Conservation (phyloP, 495 filamentous ascomycete genomes). For the Aspergillus funiculosus region DNA sequence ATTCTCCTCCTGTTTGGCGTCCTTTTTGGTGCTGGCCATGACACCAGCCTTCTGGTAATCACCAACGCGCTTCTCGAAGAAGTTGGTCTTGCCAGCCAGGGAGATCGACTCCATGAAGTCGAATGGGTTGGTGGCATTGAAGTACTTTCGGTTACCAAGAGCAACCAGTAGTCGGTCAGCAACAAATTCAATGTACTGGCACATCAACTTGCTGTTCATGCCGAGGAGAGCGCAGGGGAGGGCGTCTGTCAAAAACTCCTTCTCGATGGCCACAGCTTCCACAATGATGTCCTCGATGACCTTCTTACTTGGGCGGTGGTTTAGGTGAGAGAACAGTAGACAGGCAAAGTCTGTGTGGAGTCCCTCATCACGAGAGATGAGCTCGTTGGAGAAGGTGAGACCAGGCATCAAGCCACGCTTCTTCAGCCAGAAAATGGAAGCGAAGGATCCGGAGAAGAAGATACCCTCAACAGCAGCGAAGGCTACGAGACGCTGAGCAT, state of each 20-base stretch:
- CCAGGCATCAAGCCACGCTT: slow-evolving; percentile 99
- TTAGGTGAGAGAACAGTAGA: slow-evolving; percentile 90
- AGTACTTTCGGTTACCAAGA: slow-evolving; percentile 89
- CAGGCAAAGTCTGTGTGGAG: slow-evolving; percentile 99
- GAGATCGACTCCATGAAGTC: slow-evolving; percentile 99
- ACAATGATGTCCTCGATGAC: slow-evolving; percentile 81
- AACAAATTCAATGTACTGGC: slow-evolving; percentile 99
- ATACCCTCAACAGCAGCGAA: slow-evolving; percentile 99
- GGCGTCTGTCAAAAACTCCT: slow-evolving; percentile 96
- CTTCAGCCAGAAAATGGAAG: slow-evolving; percentile 99
- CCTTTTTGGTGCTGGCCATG: slow-evolving; percentile 89
- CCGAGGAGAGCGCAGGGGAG: slow-evolving; percentile 87
- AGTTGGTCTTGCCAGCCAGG: slow-evolving; percentile 98
- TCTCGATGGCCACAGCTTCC: slow-evolving; percentile 90
- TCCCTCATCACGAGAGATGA: slow-evolving; percentile 98
- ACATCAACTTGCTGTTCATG: slow-evolving; percentile 97
- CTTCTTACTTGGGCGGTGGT: slow-evolving; percentile 78
- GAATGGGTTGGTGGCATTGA: slow-evolving; percentile 90
- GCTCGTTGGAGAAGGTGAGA: slow-evolving; percentile 98
- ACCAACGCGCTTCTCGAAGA: slow-evolving; percentile 99
- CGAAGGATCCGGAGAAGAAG: slow-evolving; percentile 99
- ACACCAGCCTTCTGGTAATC: slow-evolving; percentile 99
- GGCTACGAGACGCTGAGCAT: slow-evolving; percentile 90
- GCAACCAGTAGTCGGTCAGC: slow-evolving; percentile 89
- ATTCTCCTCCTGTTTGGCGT: slow-evolving; percentile 52